Conservation (phyloP, 2,329 filamentous ascomycete genomes). For the Zopfia rhizophila region DNA sequence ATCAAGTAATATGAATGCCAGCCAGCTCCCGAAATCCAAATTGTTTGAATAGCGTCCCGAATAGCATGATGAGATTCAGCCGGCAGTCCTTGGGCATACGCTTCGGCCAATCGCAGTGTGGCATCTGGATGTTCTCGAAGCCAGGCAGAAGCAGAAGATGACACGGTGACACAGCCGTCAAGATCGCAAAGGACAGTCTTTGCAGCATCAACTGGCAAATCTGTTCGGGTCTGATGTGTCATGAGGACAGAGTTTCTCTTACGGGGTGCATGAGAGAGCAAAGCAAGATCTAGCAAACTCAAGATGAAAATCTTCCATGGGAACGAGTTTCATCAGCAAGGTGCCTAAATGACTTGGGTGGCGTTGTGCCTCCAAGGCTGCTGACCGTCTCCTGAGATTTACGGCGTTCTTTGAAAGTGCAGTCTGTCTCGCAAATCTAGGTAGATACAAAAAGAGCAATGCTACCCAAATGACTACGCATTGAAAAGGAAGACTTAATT, state of each 20-base stretch:
- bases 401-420: no score
- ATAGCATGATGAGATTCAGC: conserved; percentile 10
- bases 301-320: no score
- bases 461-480: no score
- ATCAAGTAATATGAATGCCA: conserved; percentile 47
- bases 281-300: neutral
- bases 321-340: no score
- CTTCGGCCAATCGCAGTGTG: neutral
- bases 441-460: no score
- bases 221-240: conserved; percentile 16
- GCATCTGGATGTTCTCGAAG: neutral
- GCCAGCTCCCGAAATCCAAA: conserved; percentile 22
- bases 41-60: conserved; percentile 26
- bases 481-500: no score
- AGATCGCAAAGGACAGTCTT: no score
- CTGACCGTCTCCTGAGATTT: no score
- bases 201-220: conserved; percentile 1
- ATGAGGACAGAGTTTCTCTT: conserved; percentile 26
- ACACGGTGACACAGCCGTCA: no score
- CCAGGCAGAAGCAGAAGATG: conserved; percentile 2
- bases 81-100: conserved; percentile 10
- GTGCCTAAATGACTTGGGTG: no score
- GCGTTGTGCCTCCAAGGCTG: no score
- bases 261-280: conserved; percentile 21
- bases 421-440: no score